Evolutionary conservation across 768 basidiomycete species (phyloP).

Genomic region (Tubosaeta brunneosetosa): DNA sequence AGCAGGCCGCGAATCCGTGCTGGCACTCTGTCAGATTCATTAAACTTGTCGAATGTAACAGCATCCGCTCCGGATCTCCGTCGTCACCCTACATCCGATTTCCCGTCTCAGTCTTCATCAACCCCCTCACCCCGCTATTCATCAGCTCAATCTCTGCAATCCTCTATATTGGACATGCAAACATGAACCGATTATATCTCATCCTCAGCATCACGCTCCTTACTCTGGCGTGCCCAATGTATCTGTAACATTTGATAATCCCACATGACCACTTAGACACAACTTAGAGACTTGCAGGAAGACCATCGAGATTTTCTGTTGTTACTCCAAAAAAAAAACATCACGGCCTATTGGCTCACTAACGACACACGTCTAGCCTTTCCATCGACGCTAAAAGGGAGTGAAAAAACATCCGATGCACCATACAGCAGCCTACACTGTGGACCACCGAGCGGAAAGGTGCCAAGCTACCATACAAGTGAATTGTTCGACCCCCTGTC

Average conservation of each 20-base stretch:
- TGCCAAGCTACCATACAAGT: conserved; percentile 14
- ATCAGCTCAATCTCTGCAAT: conserved; percentile 10
- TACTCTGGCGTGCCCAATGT: conserved; percentile 17
- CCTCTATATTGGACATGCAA: conserved; percentile 19
- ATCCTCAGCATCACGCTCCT: conserved; percentile 12
- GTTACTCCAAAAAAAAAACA: conserved; percentile 4
- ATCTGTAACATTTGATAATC: not conserved
- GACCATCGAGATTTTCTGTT: not conserved
- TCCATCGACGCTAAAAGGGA: conserved; percentile 7
- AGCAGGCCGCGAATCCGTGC: conserved; percentile 11
- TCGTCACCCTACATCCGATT: conserved; percentile 6
- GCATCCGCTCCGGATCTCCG: conserved; percentile 26
- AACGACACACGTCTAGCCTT: conserved; percentile 18
- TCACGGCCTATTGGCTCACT: conserved; percentile 9
- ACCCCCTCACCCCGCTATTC: conserved; percentile 9
- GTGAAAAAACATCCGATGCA: conserved; percentile 11
- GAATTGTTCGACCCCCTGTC: conserved; percentile 39
- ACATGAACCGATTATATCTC: conserved; percentile 24
- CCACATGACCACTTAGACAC: not conserved
- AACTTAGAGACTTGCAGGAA: too few species aligned
- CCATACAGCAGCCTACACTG: conserved; percentile 18
- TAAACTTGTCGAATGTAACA: conserved; percentile 16
- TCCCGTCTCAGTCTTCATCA: conserved; percentile 9
- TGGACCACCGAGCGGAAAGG: conserved; percentile 10
- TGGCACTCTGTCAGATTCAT: conserved; percentile 3